Evolutionary conservation across 2,329 filamentous ascomycete species (phyloP).

Genomic region (Colletotrichum lini): DNA sequence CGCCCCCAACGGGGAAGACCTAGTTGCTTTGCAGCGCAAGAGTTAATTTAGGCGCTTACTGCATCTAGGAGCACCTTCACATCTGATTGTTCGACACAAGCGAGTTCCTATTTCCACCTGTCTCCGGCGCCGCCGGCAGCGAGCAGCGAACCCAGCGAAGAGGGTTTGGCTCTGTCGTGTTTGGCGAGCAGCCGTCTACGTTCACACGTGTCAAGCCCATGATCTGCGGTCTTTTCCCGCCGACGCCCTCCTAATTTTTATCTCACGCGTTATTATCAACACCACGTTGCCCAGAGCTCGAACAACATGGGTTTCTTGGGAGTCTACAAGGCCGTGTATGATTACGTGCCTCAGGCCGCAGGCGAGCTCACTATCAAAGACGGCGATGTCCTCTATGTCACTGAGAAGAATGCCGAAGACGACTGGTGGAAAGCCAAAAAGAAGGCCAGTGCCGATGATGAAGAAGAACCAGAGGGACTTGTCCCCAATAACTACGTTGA

Average conservation of each 20-base stretch:
- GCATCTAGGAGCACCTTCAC: not conserved
- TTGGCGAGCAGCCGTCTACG: not conserved
- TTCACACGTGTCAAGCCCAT: not conserved
- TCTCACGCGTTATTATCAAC: not conserved
- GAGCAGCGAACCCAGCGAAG: constrained; percentile 19
- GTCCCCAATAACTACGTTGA: constrained; percentile 97
- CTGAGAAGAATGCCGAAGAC: constrained; percentile 84
- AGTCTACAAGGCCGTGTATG: constrained; percentile 91
- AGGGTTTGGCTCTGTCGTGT: constrained; percentile 8
- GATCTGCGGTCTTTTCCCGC: constrained; percentile 8
- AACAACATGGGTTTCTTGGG: constrained; percentile 87
- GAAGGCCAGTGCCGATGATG: constrained; percentile 84
- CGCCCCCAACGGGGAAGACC: not conserved
- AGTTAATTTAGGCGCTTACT: not conserved
- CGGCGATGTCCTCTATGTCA: constrained; percentile 88
- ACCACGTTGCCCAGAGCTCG: too few species aligned
- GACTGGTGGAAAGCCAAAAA: constrained; percentile 98
- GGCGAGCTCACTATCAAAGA: constrained; percentile 89
- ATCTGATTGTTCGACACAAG: not conserved
- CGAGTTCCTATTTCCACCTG: constrained; percentile 1
- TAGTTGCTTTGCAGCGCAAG: not conserved
- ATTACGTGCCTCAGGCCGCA: constrained; percentile 89
- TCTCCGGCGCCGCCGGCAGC: constrained; percentile 27
- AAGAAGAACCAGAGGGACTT: constrained; percentile 90
- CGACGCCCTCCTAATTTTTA: not conserved